phyloP scores from a whole-genome alignment of 176 grass and related monocot genomes.

The Chrysopogon serrulatus region DNA sequence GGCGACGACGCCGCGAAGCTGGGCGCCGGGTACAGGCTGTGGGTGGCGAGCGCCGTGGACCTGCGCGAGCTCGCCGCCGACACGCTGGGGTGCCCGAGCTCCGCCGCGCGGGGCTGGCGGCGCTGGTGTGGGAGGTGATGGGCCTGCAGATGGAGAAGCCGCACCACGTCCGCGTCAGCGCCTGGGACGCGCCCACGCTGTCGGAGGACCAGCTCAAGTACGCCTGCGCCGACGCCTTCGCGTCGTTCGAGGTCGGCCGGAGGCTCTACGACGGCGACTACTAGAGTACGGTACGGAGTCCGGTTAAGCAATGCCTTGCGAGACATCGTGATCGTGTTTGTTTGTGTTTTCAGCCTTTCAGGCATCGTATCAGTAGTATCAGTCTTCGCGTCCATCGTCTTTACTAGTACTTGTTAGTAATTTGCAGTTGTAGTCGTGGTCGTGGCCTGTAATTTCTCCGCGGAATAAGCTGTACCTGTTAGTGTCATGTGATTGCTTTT shows the following conservation, averaged over 20 bases:
- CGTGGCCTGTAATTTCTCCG: no score
- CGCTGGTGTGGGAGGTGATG: slow-evolving; percentile 26
- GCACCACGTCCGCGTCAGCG: neutral
- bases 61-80: neutral
- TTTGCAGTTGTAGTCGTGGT: no score
- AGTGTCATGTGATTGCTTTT: no score
- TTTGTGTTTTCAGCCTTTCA: no score
- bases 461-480: neutral
- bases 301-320: no score
- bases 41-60: neutral
- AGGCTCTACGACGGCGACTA: slow-evolving; percentile 7
- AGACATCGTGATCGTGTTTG: no score
- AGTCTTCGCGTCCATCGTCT: no score
- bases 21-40: neutral
- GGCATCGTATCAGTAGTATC: no score
- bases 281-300: neutral
- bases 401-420: no score
- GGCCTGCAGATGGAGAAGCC: slow-evolving; percentile 14
- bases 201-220: slow-evolving; percentile 23
- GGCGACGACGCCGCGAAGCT: slow-evolving; percentile 11
- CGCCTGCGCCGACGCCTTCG: slow-evolving; percentile 38
- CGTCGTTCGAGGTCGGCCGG: slow-evolving; percentile 27
- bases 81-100: neutral
- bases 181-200: slow-evolving; percentile 5
- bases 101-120: neutral